phyloP scores from a whole-genome alignment of 164 flowering plant genomes.

The Annona squamosa region DNA sequence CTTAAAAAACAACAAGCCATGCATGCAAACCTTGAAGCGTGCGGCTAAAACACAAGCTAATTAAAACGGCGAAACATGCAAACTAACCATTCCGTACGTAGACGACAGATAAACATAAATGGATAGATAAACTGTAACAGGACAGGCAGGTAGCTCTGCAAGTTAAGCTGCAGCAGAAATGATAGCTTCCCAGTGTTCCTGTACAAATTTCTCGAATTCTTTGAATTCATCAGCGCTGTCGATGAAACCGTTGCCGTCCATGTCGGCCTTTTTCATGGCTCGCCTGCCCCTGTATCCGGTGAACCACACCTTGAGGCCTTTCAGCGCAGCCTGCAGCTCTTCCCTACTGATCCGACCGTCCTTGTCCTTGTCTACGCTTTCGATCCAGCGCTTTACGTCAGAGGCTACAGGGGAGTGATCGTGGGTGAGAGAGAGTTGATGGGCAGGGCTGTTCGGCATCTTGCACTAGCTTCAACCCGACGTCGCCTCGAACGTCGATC shows the following conservation, averaged over 20 bases:
- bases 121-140: no score
- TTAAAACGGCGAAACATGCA: no score
- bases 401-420: background rate
- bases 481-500: no score
- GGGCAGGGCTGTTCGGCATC: background rate
- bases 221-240: background rate
- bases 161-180: background rate
- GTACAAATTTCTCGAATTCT: background rate
- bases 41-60: no score
- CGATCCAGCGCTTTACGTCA: background rate
- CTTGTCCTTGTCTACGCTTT: background rate
- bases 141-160: background rate
- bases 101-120: no score
- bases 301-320: background rate
- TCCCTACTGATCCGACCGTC: background rate
- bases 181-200: background rate
- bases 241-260: background rate
- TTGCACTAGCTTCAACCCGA: background rate
- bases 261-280: background rate
- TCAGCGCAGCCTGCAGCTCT: background rate
- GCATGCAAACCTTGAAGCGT: no score
- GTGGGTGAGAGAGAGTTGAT: background rate
- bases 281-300: background rate
- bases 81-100: no score
- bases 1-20: no score